Evolutionary conservation across 768 basidiomycete genomes (phyloP).

Genomic region (Amanita polypyramis): DNA sequence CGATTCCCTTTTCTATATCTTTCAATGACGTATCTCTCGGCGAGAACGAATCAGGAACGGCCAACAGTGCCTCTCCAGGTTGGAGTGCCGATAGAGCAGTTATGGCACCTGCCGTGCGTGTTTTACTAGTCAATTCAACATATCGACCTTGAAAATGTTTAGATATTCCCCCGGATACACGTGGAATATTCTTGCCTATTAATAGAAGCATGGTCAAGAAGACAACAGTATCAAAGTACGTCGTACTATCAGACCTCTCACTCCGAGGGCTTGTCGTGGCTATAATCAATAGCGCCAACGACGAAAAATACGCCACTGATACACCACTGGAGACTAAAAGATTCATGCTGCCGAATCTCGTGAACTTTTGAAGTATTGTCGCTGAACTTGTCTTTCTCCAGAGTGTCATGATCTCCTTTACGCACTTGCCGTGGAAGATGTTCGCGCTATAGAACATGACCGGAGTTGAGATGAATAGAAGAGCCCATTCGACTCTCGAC

Average conservation of each 20-base stretch:
- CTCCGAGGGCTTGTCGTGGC: constrained; percentile 32
- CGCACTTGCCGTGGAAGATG: constrained; percentile 42
- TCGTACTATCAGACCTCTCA: constrained; percentile 40
- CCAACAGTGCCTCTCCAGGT: constrained; percentile 51
- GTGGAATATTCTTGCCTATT: constrained; percentile 29
- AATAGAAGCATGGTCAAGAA: constrained; percentile 78
- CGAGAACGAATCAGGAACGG: constrained; percentile 16
- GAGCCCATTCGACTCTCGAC: constrained; percentile 48
- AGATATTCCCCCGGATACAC: constrained; percentile 3
- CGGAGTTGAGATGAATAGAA: constrained; percentile 59
- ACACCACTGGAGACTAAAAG: constrained; percentile 65
- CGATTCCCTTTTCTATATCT: constrained; percentile 17
- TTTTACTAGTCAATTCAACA: constrained; percentile 57
- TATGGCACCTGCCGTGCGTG: constrained; percentile 65
- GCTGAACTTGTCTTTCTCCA: constrained; percentile 47
- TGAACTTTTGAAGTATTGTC: constrained; percentile 45
- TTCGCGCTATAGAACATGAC: constrained; percentile 61
- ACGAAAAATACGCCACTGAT: constrained; percentile 69
- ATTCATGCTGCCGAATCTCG: constrained; percentile 82
- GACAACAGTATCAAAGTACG: constrained; percentile 77
- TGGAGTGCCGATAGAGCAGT: constrained; percentile 55
- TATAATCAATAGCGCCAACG: constrained; percentile 55
- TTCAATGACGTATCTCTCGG: constrained; percentile 5
- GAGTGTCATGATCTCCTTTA: constrained; percentile 44
- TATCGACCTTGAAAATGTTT: constrained; percentile 35